Conservation (phyloP, 2,329 filamentous ascomycete genomes). For the Xylaria sp. region DNA sequence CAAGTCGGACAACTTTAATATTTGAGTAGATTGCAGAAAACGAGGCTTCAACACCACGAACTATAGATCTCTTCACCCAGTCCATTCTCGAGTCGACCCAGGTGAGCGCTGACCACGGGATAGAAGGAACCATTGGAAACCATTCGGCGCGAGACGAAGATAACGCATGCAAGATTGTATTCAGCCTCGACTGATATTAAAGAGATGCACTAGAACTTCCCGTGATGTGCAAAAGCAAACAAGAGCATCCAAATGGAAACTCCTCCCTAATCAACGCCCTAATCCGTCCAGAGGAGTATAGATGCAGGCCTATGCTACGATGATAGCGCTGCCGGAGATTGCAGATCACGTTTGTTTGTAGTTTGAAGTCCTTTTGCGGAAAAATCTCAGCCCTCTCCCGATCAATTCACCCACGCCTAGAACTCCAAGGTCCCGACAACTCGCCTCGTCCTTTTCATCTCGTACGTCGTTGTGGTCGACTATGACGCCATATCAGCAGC, state of each 20-base stretch:
- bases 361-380: constrained; percentile 5
- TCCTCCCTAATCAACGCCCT: constrained; percentile 20
- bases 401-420: constrained; percentile 17
- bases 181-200: constrained; percentile 23
- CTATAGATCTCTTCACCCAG: background rate
- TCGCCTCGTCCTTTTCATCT: constrained; percentile 7
- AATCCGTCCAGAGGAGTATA: constrained; percentile 3
- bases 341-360: constrained; percentile 2
- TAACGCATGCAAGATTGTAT: constrained; percentile 24
- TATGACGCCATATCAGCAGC: constrained; percentile 40
- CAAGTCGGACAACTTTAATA: background rate
- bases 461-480: constrained; percentile 35
- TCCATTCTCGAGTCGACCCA: background rate
- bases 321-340: constrained; percentile 1
- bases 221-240: constrained; percentile 20
- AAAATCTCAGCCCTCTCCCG: background rate
- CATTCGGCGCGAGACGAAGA: background rate
- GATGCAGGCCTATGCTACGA: background rate
- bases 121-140: background rate
- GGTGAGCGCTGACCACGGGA: background rate
- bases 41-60: background rate
- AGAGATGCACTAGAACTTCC: constrained; percentile 21
- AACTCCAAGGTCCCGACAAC: constrained; percentile 6
- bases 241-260: constrained; percentile 24
- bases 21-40: background rate